A percentile compares a stretch with the other conserved stretches of the same genome.
These are phyloP conservation scores for Chaetothyriales sp. DNA, from an alignment of 2,329 filamentous ascomycete species.

Conservation along the genomic window DNA sequence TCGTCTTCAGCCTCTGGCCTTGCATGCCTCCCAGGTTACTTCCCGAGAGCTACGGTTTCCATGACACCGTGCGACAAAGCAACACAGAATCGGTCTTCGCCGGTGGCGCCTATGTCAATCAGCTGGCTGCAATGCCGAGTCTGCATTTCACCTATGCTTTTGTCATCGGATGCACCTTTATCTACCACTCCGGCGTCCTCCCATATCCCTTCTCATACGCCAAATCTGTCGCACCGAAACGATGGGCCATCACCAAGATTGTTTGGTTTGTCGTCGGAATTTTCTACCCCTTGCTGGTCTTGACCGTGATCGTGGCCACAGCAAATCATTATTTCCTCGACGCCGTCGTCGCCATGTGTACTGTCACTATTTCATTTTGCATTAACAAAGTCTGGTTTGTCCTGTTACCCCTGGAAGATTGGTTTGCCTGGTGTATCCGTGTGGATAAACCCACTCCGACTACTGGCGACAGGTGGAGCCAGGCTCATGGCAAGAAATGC, in stretches of 20 bases:
- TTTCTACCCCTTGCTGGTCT: constrained; percentile 37
- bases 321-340: constrained; percentile 49
- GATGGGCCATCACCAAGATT: constrained; percentile 7
- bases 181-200: constrained; percentile 40
- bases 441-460: constrained; percentile 41
- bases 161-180: constrained; percentile 39
- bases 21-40: constrained; percentile 51
- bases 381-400: constrained; percentile 39
- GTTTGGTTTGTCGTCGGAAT: constrained; percentile 34
- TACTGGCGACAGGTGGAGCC: constrained; percentile 30
- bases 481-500: neutral
- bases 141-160: constrained; percentile 45
- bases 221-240: constrained; percentile 29
- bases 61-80: constrained; percentile 46
- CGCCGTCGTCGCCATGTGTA: constrained; percentile 37
- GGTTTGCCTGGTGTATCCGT: constrained; percentile 35
- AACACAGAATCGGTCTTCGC: constrained; percentile 42
- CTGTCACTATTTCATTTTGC: constrained; percentile 35
- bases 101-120: constrained; percentile 44
- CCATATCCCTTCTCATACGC: constrained; percentile 13
- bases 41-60: constrained; percentile 46
- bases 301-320: constrained; percentile 42
- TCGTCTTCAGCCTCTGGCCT: constrained; percentile 49
- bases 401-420: constrained; percentile 39
- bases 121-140: constrained; percentile 45